phyloP scores from a whole-genome alignment of 2,329 filamentous ascomycete genomes.

The Arthrobotrys sphaeroides region DNA sequence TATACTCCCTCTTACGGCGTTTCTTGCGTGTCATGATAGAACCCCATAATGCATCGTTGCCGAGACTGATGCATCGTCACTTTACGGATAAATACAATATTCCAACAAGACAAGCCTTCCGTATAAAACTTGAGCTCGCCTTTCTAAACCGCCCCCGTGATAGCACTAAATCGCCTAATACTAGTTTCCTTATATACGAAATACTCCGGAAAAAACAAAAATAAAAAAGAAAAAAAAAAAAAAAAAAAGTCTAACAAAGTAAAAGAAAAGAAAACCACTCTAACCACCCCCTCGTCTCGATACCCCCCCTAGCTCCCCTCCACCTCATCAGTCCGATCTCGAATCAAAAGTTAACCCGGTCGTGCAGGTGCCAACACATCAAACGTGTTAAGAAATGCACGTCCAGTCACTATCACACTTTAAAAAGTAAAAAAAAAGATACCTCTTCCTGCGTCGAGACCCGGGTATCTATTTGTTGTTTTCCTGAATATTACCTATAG shows the following conservation, averaged over 20 bases:
- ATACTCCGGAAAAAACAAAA: too few species aligned
- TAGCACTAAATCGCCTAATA: slow-evolving; percentile 19
- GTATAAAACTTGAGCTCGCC: slow-evolving; percentile 8
- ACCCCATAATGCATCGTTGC: not conserved
- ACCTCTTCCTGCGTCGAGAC: too few species aligned
- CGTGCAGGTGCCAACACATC: slow-evolving; percentile 23
- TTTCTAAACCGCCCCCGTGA: not conserved
- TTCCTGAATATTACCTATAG: not conserved
- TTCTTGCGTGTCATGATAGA: slow-evolving; percentile 14
- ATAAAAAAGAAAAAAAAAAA: too few species aligned
- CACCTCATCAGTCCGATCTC: slow-evolving; percentile 28
- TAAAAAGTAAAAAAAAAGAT: slow-evolving; percentile 27
- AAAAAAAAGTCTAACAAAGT: not conserved
- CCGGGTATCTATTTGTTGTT: not conserved
- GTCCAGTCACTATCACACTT: slow-evolving; percentile 18
- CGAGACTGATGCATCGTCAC: slow-evolving; percentile 17
- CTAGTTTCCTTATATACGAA: not conserved
- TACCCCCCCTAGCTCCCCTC: slow-evolving; percentile 9
- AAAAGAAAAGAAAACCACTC: not conserved
- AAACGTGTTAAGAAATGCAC: slow-evolving; percentile 17
- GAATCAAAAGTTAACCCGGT: slow-evolving; percentile 23
- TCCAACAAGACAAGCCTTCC: not conserved
- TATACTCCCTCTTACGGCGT: not conserved
- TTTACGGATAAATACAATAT: slow-evolving; percentile 7
- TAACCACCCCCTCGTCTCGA: not conserved